Base-by-base conservation (phyloP, 805 yeast genomes). In the Ogataea pilisensis region DNA sequence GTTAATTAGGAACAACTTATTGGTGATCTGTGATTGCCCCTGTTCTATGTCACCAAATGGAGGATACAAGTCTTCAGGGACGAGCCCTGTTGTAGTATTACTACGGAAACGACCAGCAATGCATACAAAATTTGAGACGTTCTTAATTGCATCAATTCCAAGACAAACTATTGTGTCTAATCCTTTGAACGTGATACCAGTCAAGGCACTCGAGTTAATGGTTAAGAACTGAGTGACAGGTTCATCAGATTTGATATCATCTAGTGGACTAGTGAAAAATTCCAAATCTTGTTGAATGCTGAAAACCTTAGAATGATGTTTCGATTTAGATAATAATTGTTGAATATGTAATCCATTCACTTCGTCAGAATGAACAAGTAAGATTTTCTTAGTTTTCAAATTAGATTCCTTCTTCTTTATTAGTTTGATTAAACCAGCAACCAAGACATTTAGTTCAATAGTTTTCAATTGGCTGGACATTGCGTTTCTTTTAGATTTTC, bases 71-170 rank as follows among this genome's bases (percentile, higher is more conserved):
- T 32, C 26, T 5, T 48, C 51, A 5, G 44, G 38, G 14, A 56
- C 42, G 8, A 58, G 19, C 2, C 61, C 61, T 2, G 39, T n/a
- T n/a, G n/a, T 22, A 26, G 31, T 31, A 4, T 7, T 1, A 34
- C 40, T 34, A 30, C 68, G 50, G 39, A 58, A 50, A 30, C 65
- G 46, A 3, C 65, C 61, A 1, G 52, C 46, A 1, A 64, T 34
- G 16, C 45, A 43, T 2, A 53, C 50, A 32, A 65, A 49, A 8
- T 45, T 39, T 1, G 49, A 34, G 3, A 42, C 22, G 31, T 47
- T 55, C 35, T 54, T 50, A 8, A 65, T 46, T 1, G 63, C 42
- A 37, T 65, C 66, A 8, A 59, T 40, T 2, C 70, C 70, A 5
- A 64, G 44, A 18, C 59, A 44, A 13, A 65, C 38, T 1, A 60